Percentiles rank a stretch among this genome's conserved stretches.
phyloP scores from a whole-genome alignment of 352 stramenopile species.

The Globisporangium iwayamae region DNA sequence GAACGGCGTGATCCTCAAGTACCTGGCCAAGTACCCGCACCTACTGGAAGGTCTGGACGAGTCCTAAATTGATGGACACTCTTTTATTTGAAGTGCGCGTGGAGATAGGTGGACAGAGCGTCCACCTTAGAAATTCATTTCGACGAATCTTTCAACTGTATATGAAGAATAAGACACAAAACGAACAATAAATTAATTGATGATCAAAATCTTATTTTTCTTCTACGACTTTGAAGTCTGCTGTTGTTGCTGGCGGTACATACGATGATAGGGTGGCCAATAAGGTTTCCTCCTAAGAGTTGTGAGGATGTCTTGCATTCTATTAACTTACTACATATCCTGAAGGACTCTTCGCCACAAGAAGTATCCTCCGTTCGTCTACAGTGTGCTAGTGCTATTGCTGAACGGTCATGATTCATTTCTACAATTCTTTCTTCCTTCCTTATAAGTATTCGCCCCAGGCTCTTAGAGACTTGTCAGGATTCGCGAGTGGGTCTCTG shows the following conservation, averaged over 20 bases:
- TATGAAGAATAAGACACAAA: not conserved
- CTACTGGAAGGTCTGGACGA: constrained; percentile 15
- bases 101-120: not conserved
- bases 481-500: not conserved
- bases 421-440: not conserved
- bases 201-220: not conserved
- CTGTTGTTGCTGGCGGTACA: not conserved
- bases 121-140: constrained; percentile 1
- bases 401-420: not conserved
- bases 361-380: too few species aligned
- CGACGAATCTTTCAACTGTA: not conserved
- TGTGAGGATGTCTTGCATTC: too few species aligned
- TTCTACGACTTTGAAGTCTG: not conserved
- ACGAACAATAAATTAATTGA: not conserved
- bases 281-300: too few species aligned
- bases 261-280: not conserved
- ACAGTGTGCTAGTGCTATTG: not conserved
- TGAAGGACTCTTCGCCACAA: too few species aligned
- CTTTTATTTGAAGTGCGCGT: not conserved
- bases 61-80: not conserved
- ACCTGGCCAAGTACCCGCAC: constrained; percentile 33
- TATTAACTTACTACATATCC: too few species aligned
- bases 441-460: not conserved
- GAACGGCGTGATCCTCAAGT: constrained; percentile 79
- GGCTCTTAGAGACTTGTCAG: not conserved